phyloP scores from a whole-genome alignment of 1,284 basidiomycete species.

The Ganoderma meredithae region DNA sequence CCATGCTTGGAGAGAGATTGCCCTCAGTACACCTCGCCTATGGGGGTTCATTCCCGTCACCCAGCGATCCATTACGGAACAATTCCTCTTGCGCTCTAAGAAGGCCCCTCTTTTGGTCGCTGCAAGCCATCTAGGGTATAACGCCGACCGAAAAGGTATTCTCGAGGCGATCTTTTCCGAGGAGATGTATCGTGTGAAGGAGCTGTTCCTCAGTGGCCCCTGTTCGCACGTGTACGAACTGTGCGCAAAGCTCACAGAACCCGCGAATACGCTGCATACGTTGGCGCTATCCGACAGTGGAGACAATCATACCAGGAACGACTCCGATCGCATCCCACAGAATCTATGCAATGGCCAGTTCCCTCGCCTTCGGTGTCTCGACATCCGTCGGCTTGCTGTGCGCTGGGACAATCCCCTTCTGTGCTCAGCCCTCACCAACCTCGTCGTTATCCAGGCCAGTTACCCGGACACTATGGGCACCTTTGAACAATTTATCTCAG shows the following conservation, averaged over 20 bases:
- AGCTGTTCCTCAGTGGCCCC: constrained; percentile 12
- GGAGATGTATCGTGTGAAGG: constrained; percentile 8
- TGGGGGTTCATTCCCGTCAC: constrained; percentile 25
- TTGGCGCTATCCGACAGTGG: constrained; percentile 12
- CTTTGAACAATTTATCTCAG: constrained; percentile 9
- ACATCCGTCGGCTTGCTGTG: constrained; percentile 16
- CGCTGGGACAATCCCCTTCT: constrained; percentile 18
- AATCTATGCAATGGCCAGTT: constrained; percentile 6
- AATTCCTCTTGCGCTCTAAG: constrained; percentile 23
- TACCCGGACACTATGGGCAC: not conserved
- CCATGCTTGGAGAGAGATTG: constrained; percentile 24
- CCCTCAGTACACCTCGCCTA: constrained; percentile 22
- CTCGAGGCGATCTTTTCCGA: constrained; percentile 12
- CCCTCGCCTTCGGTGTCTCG: constrained; percentile 17
- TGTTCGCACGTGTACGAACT: constrained; percentile 9
- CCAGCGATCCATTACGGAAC: constrained; percentile 1
- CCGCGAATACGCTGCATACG: constrained; percentile 14
- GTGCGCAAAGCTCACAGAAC: constrained; percentile 11
- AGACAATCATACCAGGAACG: not conserved
- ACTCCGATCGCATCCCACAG: not conserved
- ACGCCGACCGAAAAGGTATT: not conserved
- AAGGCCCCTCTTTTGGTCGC: constrained; percentile 17
- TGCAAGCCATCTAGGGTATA: not conserved
- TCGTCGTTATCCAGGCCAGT: constrained; percentile 14
- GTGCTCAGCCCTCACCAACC: constrained; percentile 17